phyloP scores from a whole-genome alignment of 2,329 filamentous ascomycete genomes.

The Didymella lethalis region DNA sequence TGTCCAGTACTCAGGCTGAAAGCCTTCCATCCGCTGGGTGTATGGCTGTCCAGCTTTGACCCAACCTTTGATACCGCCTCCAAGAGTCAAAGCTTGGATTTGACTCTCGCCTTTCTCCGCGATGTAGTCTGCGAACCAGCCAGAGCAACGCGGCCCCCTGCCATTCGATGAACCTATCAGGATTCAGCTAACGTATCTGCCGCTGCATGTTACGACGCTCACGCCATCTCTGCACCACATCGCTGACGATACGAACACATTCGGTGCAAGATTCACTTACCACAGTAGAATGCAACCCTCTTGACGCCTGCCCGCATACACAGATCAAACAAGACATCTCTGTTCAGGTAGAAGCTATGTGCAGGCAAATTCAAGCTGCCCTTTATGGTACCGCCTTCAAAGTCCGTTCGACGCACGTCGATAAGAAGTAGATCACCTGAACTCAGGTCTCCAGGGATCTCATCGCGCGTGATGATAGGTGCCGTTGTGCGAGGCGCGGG shows the following conservation, averaged over 20 bases:
- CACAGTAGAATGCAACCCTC: constrained; percentile 58
- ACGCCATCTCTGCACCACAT: constrained; percentile 30
- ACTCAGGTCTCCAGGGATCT: constrained; percentile 46
- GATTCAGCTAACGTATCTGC: constrained; percentile 27
- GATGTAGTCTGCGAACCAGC: constrained; percentile 50
- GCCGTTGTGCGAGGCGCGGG: constrained; percentile 51
- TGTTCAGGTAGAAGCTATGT: constrained; percentile 57
- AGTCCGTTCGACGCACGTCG: constrained; percentile 58
- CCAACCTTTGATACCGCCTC: constrained; percentile 57
- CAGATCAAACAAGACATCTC: constrained; percentile 54
- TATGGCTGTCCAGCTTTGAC: constrained; percentile 52
- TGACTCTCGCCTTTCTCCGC: constrained; percentile 46
- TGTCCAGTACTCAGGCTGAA: constrained; percentile 53
- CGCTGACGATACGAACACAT: not conserved
- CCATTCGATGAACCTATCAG: constrained; percentile 44
- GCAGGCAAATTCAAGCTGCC: constrained; percentile 59
- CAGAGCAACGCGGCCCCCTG: constrained; percentile 47
- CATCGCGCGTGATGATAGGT: constrained; percentile 49
- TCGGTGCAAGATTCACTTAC: constrained; percentile 31
- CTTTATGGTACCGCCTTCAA: constrained; percentile 55
- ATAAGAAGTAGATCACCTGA: constrained; percentile 53
- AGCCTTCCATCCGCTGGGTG: constrained; percentile 52
- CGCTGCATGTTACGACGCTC: constrained; percentile 18
- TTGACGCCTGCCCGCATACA: constrained; percentile 56
- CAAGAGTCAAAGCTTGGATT: constrained; percentile 54